These are phyloP conservation scores for Pleurotus salmoneostramineus DNA, from an alignment of 768 basidiomycete species.

Conservation along the genomic window DNA sequence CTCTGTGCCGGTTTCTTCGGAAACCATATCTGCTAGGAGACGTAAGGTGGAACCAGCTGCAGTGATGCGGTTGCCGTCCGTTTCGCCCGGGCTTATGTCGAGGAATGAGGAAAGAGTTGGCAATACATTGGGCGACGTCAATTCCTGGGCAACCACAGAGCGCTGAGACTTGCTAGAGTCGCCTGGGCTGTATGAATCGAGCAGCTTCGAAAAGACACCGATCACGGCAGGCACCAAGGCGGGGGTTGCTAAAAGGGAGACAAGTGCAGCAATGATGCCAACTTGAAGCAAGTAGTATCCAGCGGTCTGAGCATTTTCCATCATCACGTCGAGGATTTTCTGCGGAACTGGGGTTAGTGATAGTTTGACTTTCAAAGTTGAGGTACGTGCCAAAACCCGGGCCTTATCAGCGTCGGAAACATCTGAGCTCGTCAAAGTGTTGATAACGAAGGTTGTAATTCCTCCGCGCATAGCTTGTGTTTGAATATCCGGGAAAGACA, in stretches of 20 bases:
- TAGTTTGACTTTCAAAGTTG: background rate
- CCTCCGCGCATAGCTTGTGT: background rate
- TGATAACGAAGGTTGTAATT: background rate
- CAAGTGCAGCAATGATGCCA: constrained; percentile 8
- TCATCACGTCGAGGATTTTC: constrained; percentile 8
- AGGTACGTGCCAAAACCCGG: constrained; percentile 6
- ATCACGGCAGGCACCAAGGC: constrained; percentile 5
- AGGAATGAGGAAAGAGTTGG: constrained; percentile 9
- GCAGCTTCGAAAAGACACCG: constrained; percentile 11
- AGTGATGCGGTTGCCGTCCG: background rate
- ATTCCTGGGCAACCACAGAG: background rate
- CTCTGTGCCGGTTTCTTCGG: constrained; percentile 11
- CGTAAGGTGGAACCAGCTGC: constrained; percentile 8
- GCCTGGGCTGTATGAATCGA: constrained; percentile 12
- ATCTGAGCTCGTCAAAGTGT: background rate
- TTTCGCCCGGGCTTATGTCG: background rate
- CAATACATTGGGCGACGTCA: constrained; percentile 8
- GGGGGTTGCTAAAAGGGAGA: constrained; percentile 9
- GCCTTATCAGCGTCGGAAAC: background rate
- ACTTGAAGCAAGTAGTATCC: constrained; percentile 12
- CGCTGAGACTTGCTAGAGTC: constrained; percentile 3
- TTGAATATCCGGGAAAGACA: background rate
- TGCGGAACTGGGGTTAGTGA: background rate
- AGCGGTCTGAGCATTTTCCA: constrained; percentile 14
- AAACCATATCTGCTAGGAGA: constrained; percentile 11